Conservation (phyloP, 2,329 filamentous ascomycete genomes). For the Fusarium caatingaense region DNA sequence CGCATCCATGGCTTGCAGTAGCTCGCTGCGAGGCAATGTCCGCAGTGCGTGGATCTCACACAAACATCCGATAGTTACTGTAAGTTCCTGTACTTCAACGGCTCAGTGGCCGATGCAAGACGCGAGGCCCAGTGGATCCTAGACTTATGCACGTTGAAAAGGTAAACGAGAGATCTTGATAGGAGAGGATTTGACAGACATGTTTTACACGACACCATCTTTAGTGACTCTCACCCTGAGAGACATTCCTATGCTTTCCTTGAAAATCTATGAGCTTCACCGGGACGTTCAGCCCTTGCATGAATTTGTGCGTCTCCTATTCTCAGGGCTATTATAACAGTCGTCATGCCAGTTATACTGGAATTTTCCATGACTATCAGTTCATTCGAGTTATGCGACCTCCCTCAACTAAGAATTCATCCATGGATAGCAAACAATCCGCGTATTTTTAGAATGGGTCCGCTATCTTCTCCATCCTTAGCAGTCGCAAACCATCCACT, state of each 20-base stretch:
- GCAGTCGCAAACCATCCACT: conserved; percentile 36
- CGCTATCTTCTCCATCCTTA: conserved; percentile 34
- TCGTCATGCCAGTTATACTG: conserved; percentile 10
- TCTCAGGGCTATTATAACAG: neutral
- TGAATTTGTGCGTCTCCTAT: conserved; percentile 5
- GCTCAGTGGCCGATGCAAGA: conserved; percentile 12
- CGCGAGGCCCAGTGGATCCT: conserved; percentile 32
- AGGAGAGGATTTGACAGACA: conserved; percentile 35
- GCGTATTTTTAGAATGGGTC: conserved; percentile 46
- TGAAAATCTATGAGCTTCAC: conserved; percentile 18
- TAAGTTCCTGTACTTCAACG: conserved; percentile 25
- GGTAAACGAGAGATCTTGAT: conserved; percentile 31
- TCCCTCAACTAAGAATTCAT: conserved; percentile 23
- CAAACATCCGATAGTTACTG: conserved; percentile 35
- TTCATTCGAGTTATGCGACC: conserved; percentile 6
- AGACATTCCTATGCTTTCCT: conserved; percentile 34
- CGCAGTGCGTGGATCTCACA: conserved; percentile 38
- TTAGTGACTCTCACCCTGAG: conserved; percentile 31
- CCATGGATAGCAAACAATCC: conserved; percentile 20
- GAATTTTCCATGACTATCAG: conserved; percentile 21
- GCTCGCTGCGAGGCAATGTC: conserved; percentile 26
- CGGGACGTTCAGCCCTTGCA: conserved; percentile 15
- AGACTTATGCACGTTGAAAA: conserved; percentile 41
- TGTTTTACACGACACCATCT: conserved; percentile 32
- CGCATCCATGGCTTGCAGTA: conserved; percentile 41